phyloP scores from a whole-genome alignment of 2,329 filamentous ascomycete genomes.

The Fusarium musae region DNA sequence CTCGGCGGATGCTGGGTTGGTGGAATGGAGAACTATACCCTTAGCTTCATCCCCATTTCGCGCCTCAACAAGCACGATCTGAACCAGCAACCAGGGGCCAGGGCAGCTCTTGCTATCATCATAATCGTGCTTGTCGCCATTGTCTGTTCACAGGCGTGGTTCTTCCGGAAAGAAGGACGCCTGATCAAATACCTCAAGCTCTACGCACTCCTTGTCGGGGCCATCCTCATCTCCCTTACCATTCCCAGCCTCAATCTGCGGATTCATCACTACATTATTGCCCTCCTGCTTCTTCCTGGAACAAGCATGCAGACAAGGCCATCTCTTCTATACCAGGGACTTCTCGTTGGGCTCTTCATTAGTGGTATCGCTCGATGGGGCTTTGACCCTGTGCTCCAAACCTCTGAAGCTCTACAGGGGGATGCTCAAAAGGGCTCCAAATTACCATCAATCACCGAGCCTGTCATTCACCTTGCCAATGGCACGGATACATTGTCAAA shows the following conservation, averaged over 20 bases:
- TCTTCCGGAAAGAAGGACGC: conserved; percentile 85
- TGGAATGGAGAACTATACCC: conserved; percentile 92
- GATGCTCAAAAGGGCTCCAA: conserved; percentile 71
- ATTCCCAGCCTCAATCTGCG: conserved; percentile 83
- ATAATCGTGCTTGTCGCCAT: conserved; percentile 76
- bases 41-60: conserved; percentile 92
- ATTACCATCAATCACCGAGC: conserved; percentile 65
- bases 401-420: conserved; percentile 76
- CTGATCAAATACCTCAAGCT: conserved; percentile 81
- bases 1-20: conserved; percentile 92
- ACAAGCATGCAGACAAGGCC: conserved; percentile 90
- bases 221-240: conserved; percentile 76
- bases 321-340: conserved; percentile 85
- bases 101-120: conserved; percentile 82
- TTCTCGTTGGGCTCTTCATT: conserved; percentile 90
- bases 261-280: conserved; percentile 95
- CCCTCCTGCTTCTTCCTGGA: conserved; percentile 85
- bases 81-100: conserved; percentile 86
- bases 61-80: conserved; percentile 93
- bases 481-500: conserved; percentile 63
- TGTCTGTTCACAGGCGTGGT: conserved; percentile 81
- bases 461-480: conserved; percentile 57
- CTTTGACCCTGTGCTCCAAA: conserved; percentile 89
- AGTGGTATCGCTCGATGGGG: conserved; percentile 94
- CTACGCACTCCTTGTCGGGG: conserved; percentile 74